Evolutionary conservation across 192 early-diverging fungal genomes (phyloP).

Genomic region (Pilaira anomala): DNA sequence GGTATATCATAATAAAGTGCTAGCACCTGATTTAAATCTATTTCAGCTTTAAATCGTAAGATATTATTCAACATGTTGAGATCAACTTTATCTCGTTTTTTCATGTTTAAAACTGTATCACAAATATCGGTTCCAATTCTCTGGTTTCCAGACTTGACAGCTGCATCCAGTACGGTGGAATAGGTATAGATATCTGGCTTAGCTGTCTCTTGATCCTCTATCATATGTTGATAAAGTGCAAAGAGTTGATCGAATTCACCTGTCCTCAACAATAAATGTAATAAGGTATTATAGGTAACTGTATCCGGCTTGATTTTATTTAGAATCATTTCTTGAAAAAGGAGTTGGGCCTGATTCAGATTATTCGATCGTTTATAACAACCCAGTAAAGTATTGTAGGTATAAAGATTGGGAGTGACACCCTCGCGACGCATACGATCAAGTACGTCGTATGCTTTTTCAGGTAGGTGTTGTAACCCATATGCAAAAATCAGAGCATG

Average conservation of each 20-base stretch:
- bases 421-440: conserved; percentile 20
- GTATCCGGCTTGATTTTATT: conserved; percentile 14
- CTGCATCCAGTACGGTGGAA: conserved; percentile 22
- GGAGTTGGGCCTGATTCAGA: background rate
- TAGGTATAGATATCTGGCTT: conserved; percentile 31
- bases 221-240: conserved; percentile 14
- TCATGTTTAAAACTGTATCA: conserved; percentile 1
- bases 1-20: conserved; percentile 10
- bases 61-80: conserved; percentile 21
- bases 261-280: conserved; percentile 10
- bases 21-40: conserved; percentile 11
- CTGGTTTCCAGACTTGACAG: conserved; percentile 11
- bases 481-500: conserved; percentile 23
- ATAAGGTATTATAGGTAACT: conserved; percentile 25
- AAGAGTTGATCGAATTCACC: conserved; percentile 5
- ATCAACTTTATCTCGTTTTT: background rate
- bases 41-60: conserved; percentile 11
- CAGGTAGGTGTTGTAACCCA: conserved; percentile 19
- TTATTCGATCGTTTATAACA: conserved; percentile 23
- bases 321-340: conserved; percentile 21
- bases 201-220: background rate
- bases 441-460: conserved; percentile 26
- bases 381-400: conserved; percentile 36
- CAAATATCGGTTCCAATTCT: conserved; percentile 11
- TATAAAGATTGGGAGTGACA: conserved; percentile 27